A percentile compares a stretch with the other conserved stretches of the same genome.
Evolutionary conservation across 2,329 filamentous ascomycete genomes (phyloP).

Genomic region (Apiospora arundinis): DNA sequence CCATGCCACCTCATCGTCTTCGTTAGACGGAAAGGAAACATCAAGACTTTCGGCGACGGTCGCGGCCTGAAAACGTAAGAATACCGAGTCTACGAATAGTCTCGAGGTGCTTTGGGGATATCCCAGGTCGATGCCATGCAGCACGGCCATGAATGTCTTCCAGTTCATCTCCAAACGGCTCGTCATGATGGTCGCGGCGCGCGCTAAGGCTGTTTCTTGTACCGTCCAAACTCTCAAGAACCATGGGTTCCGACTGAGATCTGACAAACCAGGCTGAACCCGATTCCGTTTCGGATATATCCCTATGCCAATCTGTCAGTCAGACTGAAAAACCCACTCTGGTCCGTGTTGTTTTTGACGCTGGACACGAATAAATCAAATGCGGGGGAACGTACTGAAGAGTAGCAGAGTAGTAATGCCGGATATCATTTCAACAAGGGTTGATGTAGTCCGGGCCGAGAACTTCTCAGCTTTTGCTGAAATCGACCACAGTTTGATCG

Average conservation of each 20-base stretch:
- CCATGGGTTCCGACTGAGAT: neutral
- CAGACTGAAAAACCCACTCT: neutral
- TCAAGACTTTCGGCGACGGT: too few relatives aligned
- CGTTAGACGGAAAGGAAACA: too few relatives aligned
- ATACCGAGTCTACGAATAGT: neutral
- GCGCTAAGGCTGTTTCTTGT: neutral
- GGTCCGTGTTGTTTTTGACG: neutral
- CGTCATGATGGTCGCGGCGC: neutral
- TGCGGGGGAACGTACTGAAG: neutral
- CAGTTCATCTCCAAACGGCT: neutral
- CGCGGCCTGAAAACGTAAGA: neutral
- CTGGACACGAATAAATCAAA: neutral
- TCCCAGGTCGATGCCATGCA: neutral
- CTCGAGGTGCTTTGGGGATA: neutral
- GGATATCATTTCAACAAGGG: neutral
- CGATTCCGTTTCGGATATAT: neutral
- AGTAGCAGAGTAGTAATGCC: neutral
- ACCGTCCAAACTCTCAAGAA: constrained; percentile 1
- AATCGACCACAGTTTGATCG: neutral
- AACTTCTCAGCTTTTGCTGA: neutral
- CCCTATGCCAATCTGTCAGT: neutral
- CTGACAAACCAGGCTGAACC: neutral
- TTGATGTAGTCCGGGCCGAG: neutral
- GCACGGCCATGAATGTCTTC: neutral
- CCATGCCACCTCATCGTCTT: neutral